Base-by-base conservation (phyloP, 2,329 filamentous ascomycete genomes). In the Stachybotrys chlorohalonatus region DNA sequence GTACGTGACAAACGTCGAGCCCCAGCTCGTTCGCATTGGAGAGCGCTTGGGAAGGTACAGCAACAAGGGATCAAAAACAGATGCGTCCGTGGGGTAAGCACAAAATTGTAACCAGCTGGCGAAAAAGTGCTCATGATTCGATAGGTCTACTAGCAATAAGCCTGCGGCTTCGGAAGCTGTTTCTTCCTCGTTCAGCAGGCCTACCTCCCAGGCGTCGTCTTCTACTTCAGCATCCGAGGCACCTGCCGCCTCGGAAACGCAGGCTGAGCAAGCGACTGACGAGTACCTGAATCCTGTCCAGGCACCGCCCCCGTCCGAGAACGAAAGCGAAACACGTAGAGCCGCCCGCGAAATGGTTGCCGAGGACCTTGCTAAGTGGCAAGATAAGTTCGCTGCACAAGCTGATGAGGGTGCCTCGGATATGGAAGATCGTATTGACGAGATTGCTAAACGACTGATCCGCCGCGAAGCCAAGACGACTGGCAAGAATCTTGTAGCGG, bases 1-100 rank as follows among this genome's bases (percentile, higher is more conserved):
- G 6, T 97, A 97, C 65, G 82, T 86, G 11, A 86, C 96, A 65
- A 96, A 95, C 63, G 92, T 99, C 4, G 92, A 97, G 73, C 95
- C 95, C 13, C 95, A 99, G 70, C 79, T 99, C 13, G 82, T 93
- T 55, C 90, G 91, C 63, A 97, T 99, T 64, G 89, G 90, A 11
- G 88, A 96, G 73, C 85, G 92, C 49, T 80, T 99, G 11, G 92
- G 91, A 47, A 79, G 87, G 51, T 89, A 91, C 70, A 85, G 73
- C 49, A 72, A 71, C 51, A 69, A 69, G 24, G 24, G 56, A 62
- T 63, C 6, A 70, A 67, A 46, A 63, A 70, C 4, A 24, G 46
- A 47, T 3, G 46, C 46, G 17, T n/a, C 46, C 11, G 46, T n/a
- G 2, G 46, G 46, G 46, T 47, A 47, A 47, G 46, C 9, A 47